Evolutionary conservation across 306 rosid genomes (phyloP).

Genomic region (Datisca glomerata): DNA sequence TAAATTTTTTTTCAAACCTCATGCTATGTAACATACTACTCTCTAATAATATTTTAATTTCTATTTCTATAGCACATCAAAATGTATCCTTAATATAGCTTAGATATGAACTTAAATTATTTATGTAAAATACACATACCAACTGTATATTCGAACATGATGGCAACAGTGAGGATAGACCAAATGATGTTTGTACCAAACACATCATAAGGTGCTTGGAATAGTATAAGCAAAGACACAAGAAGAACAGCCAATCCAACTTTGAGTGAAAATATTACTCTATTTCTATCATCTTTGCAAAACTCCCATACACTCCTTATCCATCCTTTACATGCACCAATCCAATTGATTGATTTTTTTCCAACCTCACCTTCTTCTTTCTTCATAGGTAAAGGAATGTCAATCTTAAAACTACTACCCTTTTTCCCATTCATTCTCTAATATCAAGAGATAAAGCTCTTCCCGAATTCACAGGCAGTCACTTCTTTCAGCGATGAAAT

Average conservation of each 20-base stretch:
- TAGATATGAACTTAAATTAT: no score
- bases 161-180: constrained; percentile 68
- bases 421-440: constrained; percentile 44
- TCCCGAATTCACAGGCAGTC: no score
- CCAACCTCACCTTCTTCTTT: neutral
- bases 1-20: no score
- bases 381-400: constrained; percentile 24
- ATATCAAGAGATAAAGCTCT: no score
- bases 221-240: constrained; percentile 45
- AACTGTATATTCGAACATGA: constrained; percentile 73
- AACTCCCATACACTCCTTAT: constrained; percentile 28
- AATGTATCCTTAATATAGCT: no score
- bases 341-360: constrained; percentile 10
- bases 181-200: constrained; percentile 57
- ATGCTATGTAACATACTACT: no score
- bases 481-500: no score
- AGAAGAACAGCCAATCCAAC: constrained; percentile 60
- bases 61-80: no score
- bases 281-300: constrained; percentile 40
- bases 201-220: constrained; percentile 49
- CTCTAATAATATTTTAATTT: no score
- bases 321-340: constrained; percentile 16
- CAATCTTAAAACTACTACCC: constrained; percentile 32
- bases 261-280: constrained; percentile 51
- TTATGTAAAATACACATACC: constrained; percentile 24